phyloP scores from a whole-genome alignment of 345 rosid species.

The Murraya paniculata region DNA sequence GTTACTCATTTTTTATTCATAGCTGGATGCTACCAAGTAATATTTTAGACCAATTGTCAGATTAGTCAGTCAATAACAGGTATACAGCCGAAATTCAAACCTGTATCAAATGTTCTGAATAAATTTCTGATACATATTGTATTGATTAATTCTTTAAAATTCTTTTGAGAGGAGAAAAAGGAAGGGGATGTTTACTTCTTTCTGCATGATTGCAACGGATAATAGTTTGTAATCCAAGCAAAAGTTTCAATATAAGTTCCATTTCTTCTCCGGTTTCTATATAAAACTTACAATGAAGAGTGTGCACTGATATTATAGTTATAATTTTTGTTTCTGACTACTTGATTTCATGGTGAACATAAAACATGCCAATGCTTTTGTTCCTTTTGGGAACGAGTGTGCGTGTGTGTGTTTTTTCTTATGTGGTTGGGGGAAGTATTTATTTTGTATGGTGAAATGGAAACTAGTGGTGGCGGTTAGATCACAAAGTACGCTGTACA shows the following conservation, averaged over 20 bases:
- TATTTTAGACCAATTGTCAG: background rate
- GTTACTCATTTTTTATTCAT: background rate
- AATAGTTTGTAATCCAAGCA: background rate
- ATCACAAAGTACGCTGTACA: background rate
- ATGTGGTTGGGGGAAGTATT: background rate
- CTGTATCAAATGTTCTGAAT: constrained; percentile 11
- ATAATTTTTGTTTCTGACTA: background rate
- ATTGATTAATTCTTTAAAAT: constrained; percentile 25
- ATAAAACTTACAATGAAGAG: background rate
- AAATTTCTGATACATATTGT: background rate
- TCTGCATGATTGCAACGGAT: background rate
- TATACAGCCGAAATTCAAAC: constrained; percentile 16
- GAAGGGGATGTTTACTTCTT: background rate
- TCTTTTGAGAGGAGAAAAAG: background rate
- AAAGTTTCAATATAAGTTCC: background rate
- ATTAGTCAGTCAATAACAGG: constrained; percentile 11
- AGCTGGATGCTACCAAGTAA: background rate
- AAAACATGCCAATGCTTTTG: background rate
- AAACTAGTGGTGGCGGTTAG: background rate
- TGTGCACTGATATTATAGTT: background rate
- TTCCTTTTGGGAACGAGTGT: too few relatives aligned
- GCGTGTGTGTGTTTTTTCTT: background rate
- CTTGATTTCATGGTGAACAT: background rate
- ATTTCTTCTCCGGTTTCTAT: background rate
- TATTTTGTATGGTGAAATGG: background rate